Conservation (phyloP, 768 basidiomycete species). For the Boletellus sp. region DNA sequence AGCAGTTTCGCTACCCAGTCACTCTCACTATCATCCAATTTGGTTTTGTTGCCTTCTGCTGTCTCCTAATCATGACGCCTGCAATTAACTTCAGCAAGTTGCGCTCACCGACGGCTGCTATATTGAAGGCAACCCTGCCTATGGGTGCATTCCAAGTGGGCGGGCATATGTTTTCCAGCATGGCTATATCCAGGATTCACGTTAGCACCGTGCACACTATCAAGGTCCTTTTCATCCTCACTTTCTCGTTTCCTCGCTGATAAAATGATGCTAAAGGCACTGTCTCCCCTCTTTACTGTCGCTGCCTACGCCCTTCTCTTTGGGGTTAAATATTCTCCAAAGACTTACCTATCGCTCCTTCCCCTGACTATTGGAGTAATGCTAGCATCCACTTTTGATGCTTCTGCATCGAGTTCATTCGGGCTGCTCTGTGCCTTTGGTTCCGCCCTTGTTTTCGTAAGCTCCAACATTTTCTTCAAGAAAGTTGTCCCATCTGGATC, state of each 20-base stretch:
- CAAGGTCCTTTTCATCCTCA: conserved; percentile 58
- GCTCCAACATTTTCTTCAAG: conserved; percentile 99
- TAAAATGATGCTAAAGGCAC: conserved; percentile 52
- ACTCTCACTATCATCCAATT: conserved; percentile 98
- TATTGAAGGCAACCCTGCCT: conserved; percentile 77
- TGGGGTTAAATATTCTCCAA: conserved; percentile 86
- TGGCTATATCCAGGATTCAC: conserved; percentile 94
- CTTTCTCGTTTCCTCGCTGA: background rate
- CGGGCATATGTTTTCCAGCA: conserved; percentile 96
- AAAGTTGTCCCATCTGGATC: conserved; percentile 82
- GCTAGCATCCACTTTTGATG: conserved; percentile 92
- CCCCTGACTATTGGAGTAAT: conserved; percentile 96
- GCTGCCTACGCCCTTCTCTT: conserved; percentile 92
- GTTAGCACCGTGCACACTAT: conserved; percentile 99
- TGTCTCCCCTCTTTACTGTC: conserved; percentile 96
- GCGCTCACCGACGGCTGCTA: conserved; percentile 65
- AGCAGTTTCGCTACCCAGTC: conserved; percentile 88
- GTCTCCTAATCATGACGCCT: conserved; percentile 80
- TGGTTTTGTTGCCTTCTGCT: conserved; percentile 87
- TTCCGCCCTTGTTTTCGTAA: conserved; percentile 94
- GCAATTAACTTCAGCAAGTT: conserved; percentile 61
- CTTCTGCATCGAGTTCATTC: conserved; percentile 78
- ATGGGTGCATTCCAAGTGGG: conserved; percentile 99
- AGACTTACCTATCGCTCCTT: conserved; percentile 90
- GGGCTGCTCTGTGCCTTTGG: conserved; percentile 96